Base-by-base conservation (phyloP, 2,329 filamentous ascomycete species). In the Botrytis paeoniae region DNA sequence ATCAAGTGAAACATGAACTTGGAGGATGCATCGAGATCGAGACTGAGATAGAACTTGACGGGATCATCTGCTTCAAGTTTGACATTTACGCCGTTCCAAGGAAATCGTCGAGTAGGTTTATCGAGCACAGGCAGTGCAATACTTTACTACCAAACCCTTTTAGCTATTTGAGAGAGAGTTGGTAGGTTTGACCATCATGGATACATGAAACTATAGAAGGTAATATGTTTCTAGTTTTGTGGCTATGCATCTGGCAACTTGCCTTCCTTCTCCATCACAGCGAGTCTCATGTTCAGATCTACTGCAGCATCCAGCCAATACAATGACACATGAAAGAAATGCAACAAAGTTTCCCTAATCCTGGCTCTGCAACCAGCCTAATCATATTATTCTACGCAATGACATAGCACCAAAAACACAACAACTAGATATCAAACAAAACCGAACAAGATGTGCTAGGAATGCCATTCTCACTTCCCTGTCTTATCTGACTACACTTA, bases 121-220 rank as follows among this genome's bases (percentile, higher is more conserved):
- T 32, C 6, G 25, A 29, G 51, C n/a, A 57, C n/a, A 8, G n/a
- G n/a, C 6, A 18, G 3, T 29, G 14, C n/a, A 29, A 14, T 57
- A 2, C 14, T 29, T 57, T 18, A 57, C 51, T 0, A 16, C 8
- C 3, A 29, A 32, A 8, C 14, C 7, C 0, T 16, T 18, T 3
- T 18, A 29, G 14, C 3, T 4, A 4, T 57, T 1, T 3, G 5
- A 18, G 16, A 18, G 51, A 18, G 1, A 3, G 32, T 18, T 8
- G 25, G n/a, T 29, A 18, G 51, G 7, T 3, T 29, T 57, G 6
- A 57, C n/a, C 16, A 29, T 9, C 7, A 29, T 18, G 14, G 7
- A 16, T 57, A 18, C 2, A 9, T 57, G 51, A 57, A 57, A 57
- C 51, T 29, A 18, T 32, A 29, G 12, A 29, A 57, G 51, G 8